Evolutionary conservation across 805 yeast species (phyloP), one percentile per base, ranked within the genome.

Genomic region (Ogataea neopini): DNA sequence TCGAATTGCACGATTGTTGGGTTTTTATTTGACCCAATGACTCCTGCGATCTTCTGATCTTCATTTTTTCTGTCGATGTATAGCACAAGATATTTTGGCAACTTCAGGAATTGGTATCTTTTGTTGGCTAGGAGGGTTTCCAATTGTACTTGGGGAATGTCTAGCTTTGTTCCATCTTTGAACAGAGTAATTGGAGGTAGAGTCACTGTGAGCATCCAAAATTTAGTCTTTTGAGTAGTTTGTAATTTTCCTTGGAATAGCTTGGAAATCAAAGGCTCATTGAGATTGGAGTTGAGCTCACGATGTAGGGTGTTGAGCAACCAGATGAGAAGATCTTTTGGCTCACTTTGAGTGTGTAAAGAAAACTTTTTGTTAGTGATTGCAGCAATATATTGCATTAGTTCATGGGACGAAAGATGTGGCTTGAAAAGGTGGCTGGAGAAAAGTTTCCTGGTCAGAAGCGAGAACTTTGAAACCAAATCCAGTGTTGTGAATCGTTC

Each of bases 331-430:
- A 86, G 79, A 11, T 66, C 67, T 50, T 77, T 78, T 1, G 94
- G 92, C 36, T 79, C 79, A 3, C 61, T 59, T 40, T 72, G 70
- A 23, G 59, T 61, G 25, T 67, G 68, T 5, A 72, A 38, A 3
- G 71, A 60, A 56, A 76, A 78, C 35, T 63, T 59, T 44, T 72
- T 74, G 38, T 74, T 70, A 0, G 84, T 72, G n/a, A 60, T 46
- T 1, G 66, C 56, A 1, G 76, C 63, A 4, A 84, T 63, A 50
- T 67, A 69, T 48, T 81, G 81, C 38, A 84, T 60, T 6, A 88
- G 64, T 43, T 83, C 88, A 58, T 80, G 85, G 1, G 88, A 83
- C 0, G 92, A 81, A 2, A 86, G 71, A 56, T 85, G 88, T 3
- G 74, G 62, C 53, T 76, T 79, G 62, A 81, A 81, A 18, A 86